Percentiles rank a stretch among this genome's conserved stretches.
These are phyloP conservation scores for Psidium friedrichsthalianum DNA, from an alignment of 345 rosid species.

Conservation along the genomic window DNA sequence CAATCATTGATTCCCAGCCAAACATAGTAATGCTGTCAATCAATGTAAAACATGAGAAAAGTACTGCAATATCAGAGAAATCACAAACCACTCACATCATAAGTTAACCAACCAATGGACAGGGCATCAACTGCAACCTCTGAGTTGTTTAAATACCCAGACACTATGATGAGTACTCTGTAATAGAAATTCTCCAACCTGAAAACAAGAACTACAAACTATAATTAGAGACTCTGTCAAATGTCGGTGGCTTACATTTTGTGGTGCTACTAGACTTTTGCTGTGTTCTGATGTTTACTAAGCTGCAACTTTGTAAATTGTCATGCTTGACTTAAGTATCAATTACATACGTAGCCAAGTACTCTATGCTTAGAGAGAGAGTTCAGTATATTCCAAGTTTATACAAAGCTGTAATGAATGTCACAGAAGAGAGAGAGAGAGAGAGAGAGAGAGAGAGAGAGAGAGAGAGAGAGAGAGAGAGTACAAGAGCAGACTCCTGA, in stretches of 20 bases:
- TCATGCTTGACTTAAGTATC: background rate
- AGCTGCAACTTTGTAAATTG: background rate
- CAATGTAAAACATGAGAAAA: background rate
- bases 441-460: background rate
- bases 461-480: background rate
- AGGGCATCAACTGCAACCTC: conserved; percentile 45
- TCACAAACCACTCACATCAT: background rate
- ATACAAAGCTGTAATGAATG: background rate
- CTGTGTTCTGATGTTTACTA: background rate
- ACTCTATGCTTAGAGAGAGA: background rate
- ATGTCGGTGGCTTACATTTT: background rate
- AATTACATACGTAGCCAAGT: background rate
- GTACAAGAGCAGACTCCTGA: conserved; percentile 46
- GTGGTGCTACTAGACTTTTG: background rate
- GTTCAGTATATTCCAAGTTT: background rate
- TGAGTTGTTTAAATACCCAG: conserved; percentile 28
- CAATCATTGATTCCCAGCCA: conserved; percentile 55
- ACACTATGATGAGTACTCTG: conserved; percentile 33
- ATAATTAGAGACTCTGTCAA: background rate
- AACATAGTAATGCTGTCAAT: conserved; percentile 26
- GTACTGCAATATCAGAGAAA: background rate
- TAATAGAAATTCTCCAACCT: conserved; percentile 52
- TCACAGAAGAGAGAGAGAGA: no score
- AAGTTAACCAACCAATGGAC: conserved; percentile 31
- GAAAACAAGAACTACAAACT: background rate